Conservation (phyloP, 176 grass and related monocot genomes). For the Carex pumila region DNA sequence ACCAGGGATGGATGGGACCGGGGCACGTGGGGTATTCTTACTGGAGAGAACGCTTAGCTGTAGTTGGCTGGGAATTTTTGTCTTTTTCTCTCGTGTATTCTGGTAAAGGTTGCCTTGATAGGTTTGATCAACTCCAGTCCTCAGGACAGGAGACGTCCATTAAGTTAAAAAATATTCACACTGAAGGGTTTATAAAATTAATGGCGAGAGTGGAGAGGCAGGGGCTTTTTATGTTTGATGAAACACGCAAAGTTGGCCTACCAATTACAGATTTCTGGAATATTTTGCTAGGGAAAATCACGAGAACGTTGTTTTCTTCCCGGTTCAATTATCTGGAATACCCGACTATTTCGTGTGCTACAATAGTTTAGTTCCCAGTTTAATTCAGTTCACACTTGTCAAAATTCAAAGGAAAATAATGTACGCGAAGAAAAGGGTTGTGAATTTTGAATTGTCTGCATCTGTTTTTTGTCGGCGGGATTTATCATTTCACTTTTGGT, state of each 20-base stretch:
- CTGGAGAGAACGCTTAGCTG: slow-evolving; percentile 36
- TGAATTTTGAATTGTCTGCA: not conserved
- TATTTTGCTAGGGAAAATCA: not conserved
- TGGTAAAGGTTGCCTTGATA: not conserved
- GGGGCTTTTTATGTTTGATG: not conserved
- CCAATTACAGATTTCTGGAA: not conserved
- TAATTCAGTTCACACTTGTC: not conserved
- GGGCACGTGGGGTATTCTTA: not conserved
- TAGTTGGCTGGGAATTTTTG: slow-evolving; percentile 61
- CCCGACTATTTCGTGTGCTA: not conserved
- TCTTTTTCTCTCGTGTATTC: slow-evolving; percentile 26
- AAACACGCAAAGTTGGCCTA: slow-evolving; percentile 1
- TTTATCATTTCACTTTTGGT: not conserved
- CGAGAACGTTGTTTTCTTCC: not conserved
- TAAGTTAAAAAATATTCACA: not conserved
- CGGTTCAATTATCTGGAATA: not conserved
- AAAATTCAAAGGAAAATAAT: no score
- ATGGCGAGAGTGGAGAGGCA: not conserved
- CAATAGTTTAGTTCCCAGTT: not conserved
- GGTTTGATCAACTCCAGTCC: not conserved
- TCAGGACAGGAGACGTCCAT: not conserved
- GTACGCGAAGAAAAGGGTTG: not conserved
- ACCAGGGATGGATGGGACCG: not conserved
- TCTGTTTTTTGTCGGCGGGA: not conserved
- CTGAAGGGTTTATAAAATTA: no score